Evolutionary conservation across 495 filamentous ascomycete genomes (phyloP).

Genomic region (Penicillium macrosclerotiorum): DNA sequence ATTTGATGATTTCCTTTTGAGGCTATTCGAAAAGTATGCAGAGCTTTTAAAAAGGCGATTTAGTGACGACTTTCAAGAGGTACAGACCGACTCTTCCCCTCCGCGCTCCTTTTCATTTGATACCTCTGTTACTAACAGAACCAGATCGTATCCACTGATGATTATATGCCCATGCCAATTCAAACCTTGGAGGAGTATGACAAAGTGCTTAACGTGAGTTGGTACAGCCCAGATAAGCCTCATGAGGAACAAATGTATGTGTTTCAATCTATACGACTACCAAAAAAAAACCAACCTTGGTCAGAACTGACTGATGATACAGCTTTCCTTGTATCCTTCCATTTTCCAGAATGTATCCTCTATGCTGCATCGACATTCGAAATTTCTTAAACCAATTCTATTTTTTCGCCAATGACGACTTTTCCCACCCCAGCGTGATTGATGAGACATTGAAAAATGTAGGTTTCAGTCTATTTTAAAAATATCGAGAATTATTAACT

Average conservation of each 20-base stretch:
- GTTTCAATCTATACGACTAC: neutral
- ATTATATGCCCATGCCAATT: constrained; percentile 99
- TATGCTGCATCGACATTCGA: constrained; percentile 95
- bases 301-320: constrained; percentile 10
- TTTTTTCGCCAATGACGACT: constrained; percentile 91
- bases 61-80: constrained; percentile 89
- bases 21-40: constrained; percentile 88
- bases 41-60: constrained; percentile 88
- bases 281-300: too few species aligned
- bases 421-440: constrained; percentile 79
- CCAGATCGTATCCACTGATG: constrained; percentile 90
- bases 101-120: neutral
- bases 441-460: constrained; percentile 83
- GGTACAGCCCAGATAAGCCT: constrained; percentile 81
- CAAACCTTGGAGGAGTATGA: constrained; percentile 86
- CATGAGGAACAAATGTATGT: constrained; percentile 71
- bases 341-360: constrained; percentile 98
- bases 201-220: constrained; percentile 89
- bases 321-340: constrained; percentile 91
- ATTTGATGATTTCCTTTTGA: constrained; percentile 79
- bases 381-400: constrained; percentile 97
- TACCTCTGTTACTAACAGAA: constrained; percentile 4
- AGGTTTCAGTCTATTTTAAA: constrained; percentile 21
- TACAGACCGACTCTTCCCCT: too few species aligned
- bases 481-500: neutral